These are phyloP conservation scores for Trametes pubescens DNA, from an alignment of 1,284 basidiomycete species.

Conservation along the genomic window DNA sequence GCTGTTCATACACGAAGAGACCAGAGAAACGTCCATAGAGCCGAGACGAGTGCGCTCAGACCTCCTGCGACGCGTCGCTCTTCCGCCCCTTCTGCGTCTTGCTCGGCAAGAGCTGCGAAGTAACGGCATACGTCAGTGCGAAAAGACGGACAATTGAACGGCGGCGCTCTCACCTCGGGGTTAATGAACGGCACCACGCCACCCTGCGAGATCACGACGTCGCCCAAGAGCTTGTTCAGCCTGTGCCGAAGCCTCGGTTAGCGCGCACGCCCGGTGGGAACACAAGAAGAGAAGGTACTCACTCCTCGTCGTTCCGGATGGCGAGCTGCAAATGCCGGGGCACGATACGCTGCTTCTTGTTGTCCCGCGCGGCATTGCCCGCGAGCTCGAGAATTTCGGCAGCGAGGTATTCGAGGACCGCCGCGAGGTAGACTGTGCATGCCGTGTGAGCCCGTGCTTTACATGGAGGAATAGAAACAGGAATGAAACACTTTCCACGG, in stretches of 20 bases:
- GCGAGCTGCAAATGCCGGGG: slow-evolving; percentile 89
- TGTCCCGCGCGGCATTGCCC: slow-evolving; percentile 82
- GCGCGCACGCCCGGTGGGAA: background rate
- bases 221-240: slow-evolving; percentile 76
- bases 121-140: background rate
- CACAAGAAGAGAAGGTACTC: slow-evolving; percentile 32
- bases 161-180: slow-evolving; percentile 46
- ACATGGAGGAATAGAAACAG: background rate
- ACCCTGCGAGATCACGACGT: slow-evolving; percentile 88
- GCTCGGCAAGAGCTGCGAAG: slow-evolving; percentile 63
- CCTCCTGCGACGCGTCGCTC: slow-evolving; percentile 46
- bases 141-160: background rate
- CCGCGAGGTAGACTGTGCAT: slow-evolving; percentile 80
- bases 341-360: slow-evolving; percentile 89
- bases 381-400: slow-evolving; percentile 91
- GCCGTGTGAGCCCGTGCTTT: slow-evolving; percentile 3
- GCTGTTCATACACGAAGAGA: slow-evolving; percentile 15
- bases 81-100: slow-evolving; percentile 50
- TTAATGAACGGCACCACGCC: slow-evolving; percentile 79
- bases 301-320: slow-evolving; percentile 88
- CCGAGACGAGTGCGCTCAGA: slow-evolving; percentile 34
- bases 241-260: slow-evolving; percentile 34
- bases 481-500: background rate
- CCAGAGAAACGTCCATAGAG: slow-evolving; percentile 8
- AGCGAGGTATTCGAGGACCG: slow-evolving; percentile 84